A percentile compares a stretch with the other conserved stretches of the same genome.
Conservation (phyloP, 306 rosid genomes). For the Pterocarpus macrocarpus region DNA sequence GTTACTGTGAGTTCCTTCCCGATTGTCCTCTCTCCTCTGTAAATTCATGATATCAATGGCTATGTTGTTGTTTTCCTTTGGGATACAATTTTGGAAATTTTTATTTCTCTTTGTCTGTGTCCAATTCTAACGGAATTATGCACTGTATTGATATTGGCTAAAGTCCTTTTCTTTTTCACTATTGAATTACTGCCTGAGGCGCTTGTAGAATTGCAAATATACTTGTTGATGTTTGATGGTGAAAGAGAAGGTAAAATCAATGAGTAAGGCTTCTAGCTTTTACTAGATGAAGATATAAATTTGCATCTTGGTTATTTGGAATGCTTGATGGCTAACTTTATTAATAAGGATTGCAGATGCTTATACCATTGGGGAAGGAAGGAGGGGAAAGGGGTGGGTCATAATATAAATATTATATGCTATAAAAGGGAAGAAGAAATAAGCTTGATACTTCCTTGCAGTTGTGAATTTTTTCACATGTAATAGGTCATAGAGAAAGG, state of each 20-base stretch:
- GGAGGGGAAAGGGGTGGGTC: neutral
- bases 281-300: slow-evolving; percentile 20
- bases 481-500: neutral
- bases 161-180: neutral
- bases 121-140: slow-evolving; percentile 14
- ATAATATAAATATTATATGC: neutral
- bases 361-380: neutral
- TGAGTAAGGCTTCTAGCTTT: slow-evolving; percentile 16
- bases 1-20: slow-evolving; percentile 58
- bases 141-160: neutral
- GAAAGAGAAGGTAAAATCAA: slow-evolving; percentile 34
- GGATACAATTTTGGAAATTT: slow-evolving; percentile 25
- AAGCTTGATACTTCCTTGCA: neutral
- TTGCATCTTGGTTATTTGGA: slow-evolving; percentile 26
- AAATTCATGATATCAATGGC: slow-evolving; percentile 1
- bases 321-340: slow-evolving; percentile 5
- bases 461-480: neutral
- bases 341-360: neutral
- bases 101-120: slow-evolving; percentile 15
- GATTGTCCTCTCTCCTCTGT: neutral
- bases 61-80: slow-evolving; percentile 3
- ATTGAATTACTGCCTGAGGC: neutral
- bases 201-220: slow-evolving; percentile 5
- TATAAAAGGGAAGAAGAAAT: neutral
- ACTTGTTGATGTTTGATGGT: slow-evolving; percentile 12